Evolutionary conservation across 495 filamentous ascomycete species (phyloP), one percentile per base, ranked within the genome.

Genomic region (Penicillium goetzii): DNA sequence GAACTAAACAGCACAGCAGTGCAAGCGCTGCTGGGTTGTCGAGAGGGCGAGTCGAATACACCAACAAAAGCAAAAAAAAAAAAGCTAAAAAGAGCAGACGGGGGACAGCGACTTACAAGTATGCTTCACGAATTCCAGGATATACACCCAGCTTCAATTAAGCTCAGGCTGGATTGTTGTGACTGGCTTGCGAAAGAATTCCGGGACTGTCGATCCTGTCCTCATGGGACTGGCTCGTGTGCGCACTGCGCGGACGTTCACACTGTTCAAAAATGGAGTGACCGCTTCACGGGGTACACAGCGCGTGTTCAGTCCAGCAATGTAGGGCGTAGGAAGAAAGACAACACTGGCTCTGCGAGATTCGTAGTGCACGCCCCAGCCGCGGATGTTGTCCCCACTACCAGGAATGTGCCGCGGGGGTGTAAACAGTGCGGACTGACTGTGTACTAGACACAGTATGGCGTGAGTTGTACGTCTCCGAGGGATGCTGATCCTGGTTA

Each of bases 161-260:
- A 21, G 34, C 40, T 56, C 41, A 34, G 56, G 34, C 25, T 26
- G 57, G 43, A 66, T 63, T 68, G 60, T 69, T 71, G 59, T 65
- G 59, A 60, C 34, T 62, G 59, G 64, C 30, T 38, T 56, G 52
- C 19, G 53, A 28, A 61, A 61, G 65, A 73, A 69, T 71, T 59
- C 60, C 50, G 41, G 50, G 33, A 38, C 34, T 58, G 66, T 47
- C 53, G 71, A 73, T 71, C 71, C 51, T 51, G 71, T 71, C 71
- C 51, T 51, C 59, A 51, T 59, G 51, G 34, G 26, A 59, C 32
- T 58, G 57, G 50, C 50, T 53, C 50, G 50, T 33, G 41, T 57
- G 38, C 57, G 30, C n/a, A n/a, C n/a, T n/a, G n/a, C 30, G 36
- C 19, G 19, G 26, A 53, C 19, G 14, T 23, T 30, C 17, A n/a